phyloP scores from a whole-genome alignment of 2,329 filamentous ascomycete genomes.

The Blastomyces emzantsi region DNA sequence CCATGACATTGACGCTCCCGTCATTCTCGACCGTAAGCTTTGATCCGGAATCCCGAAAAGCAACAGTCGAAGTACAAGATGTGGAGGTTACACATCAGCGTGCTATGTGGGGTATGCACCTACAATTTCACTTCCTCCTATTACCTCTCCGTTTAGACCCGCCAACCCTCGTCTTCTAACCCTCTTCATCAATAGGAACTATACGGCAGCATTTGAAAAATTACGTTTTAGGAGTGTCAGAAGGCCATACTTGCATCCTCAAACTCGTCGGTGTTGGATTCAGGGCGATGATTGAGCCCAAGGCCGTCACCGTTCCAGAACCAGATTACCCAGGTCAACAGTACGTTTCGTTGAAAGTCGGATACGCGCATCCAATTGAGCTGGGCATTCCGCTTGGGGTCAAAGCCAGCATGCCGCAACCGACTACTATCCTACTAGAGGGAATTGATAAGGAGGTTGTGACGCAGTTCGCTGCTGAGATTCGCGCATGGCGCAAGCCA shows the following conservation, averaged over 20 bases:
- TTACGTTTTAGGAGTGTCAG: constrained; percentile 85
- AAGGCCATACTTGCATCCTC: constrained; percentile 90
- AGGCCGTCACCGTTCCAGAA: constrained; percentile 52
- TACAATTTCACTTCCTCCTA: constrained; percentile 2
- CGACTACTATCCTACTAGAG: constrained; percentile 84
- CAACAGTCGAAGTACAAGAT: constrained; percentile 62
- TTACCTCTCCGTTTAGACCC: not conserved
- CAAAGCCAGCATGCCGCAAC: constrained; percentile 77
- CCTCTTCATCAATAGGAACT: constrained; percentile 53
- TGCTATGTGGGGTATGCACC: constrained; percentile 82
- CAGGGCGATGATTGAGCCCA: constrained; percentile 74
- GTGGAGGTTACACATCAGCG: constrained; percentile 62
- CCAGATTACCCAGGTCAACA: constrained; percentile 70
- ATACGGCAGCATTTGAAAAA: constrained; percentile 83
- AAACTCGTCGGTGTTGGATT: constrained; percentile 93
- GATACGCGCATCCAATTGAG: constrained; percentile 93
- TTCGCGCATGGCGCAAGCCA: constrained; percentile 78
- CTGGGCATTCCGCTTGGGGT: constrained; percentile 74
- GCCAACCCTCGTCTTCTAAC: constrained; percentile 16
- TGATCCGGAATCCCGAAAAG: constrained; percentile 54
- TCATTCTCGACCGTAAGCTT: constrained; percentile 64
- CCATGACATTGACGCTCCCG: constrained; percentile 69
- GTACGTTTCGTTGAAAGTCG: constrained; percentile 89
- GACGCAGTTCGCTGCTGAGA: constrained; percentile 83
- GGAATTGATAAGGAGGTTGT: constrained; percentile 77